Base-by-base conservation (phyloP, 1,139 yeast species). In the Taphrina deformans region DNA sequence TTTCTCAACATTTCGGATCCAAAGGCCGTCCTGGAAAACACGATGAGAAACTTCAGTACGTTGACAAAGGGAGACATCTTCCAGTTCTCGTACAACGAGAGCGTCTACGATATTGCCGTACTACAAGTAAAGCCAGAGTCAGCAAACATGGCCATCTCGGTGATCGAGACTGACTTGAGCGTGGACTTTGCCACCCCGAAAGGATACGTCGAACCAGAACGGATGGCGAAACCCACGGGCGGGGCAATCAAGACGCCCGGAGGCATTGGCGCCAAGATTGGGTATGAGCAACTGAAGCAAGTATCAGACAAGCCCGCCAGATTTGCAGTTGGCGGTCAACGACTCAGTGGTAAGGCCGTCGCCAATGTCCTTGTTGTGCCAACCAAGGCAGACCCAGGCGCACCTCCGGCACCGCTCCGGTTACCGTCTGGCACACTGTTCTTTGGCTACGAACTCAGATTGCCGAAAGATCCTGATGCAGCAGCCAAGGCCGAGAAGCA, bases 121-220 rank as follows among this genome's bases (percentile, higher is more conserved):
- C 79, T 93, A 62, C 97, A 93, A 72, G 89, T 86, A 31, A 89
- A 89, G 71, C 99, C 99, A 0, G 90, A 87, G 60, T 79, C 85
- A 5, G 73, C 76, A 16, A 75, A 75, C 26, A 76, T 76, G 55
- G 78, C 82, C 46, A 86, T 93, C 21, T 93, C 98, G 79, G 97
- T 93, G 23, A 91, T 95, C 35, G 99, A 95, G 74, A 95, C 99
- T 0, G 99, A 95, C 78, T 81, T 95, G 69, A 96, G 89, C 68
- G 96, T 97, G 0, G 99, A 95, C 74, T 95, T 95, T 79, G 99
- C 98, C 1, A 96, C 99, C 2, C 99, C 99, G 0, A 97, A 93
- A 3, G 99, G 99, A 0, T 95, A 95, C 73, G 97, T 89, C 31
- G 99, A 93, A 73, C 96, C 96, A 0, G 65, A 72, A 18, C 69